These are phyloP conservation scores for Gossypium davidsonii DNA, from an alignment of 441 rosid genomes.

Conservation along the genomic window DNA sequence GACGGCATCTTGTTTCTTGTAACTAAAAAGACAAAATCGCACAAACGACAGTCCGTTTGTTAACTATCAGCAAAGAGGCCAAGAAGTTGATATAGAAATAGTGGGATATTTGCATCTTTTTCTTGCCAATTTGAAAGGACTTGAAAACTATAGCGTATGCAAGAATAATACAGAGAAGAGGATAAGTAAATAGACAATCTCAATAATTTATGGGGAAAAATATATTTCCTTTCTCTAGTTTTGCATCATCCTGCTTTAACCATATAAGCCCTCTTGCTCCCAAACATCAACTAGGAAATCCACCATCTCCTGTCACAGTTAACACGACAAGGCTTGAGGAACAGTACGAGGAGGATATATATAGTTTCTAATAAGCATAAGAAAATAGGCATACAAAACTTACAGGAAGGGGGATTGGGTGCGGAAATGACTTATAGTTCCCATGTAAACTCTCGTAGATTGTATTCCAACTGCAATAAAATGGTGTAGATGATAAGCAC, in stretches of 20 bases:
- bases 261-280: slow-evolving; percentile 76
- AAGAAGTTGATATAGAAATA: background rate
- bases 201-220: background rate
- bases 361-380: background rate
- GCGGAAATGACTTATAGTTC: slow-evolving; percentile 44
- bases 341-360: background rate
- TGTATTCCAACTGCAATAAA: slow-evolving; percentile 55
- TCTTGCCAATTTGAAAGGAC: background rate
- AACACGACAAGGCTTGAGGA: slow-evolving; percentile 11
- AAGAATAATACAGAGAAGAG: background rate
- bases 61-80: background rate
- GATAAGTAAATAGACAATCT: background rate
- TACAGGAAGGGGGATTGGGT: slow-evolving; percentile 63
- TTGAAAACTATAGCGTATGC: background rate
- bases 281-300: slow-evolving; percentile 76
- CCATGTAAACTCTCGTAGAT: slow-evolving; percentile 57
- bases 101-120: background rate
- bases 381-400: slow-evolving; percentile 19
- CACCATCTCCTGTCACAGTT: slow-evolving; percentile 54
- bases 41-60: background rate
- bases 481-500: background rate
- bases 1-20: background rate
- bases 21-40: background rate
- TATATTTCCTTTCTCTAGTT: background rate
- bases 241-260: slow-evolving; percentile 21